Conservation (phyloP, 2,329 filamentous ascomycete genomes). For the Orbilia oligospora region DNA sequence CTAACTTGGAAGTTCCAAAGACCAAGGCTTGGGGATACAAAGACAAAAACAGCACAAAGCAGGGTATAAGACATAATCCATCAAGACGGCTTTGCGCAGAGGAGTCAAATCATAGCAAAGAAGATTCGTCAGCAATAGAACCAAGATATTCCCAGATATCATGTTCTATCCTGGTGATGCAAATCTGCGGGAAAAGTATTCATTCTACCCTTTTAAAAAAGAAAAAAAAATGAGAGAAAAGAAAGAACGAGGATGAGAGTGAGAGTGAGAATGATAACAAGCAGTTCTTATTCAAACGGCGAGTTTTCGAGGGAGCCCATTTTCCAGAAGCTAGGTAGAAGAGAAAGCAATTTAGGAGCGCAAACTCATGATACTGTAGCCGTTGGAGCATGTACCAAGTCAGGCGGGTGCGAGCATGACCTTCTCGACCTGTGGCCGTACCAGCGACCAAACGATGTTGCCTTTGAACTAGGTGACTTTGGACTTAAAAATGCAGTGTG, state of each 20-base stretch:
- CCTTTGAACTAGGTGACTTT: slow-evolving; percentile 42
- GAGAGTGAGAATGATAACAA: no score
- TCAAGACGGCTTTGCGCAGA: slow-evolving; percentile 12
- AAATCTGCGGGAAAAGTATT: neutral
- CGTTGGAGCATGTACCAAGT: slow-evolving; percentile 45
- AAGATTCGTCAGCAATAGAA: slow-evolving; percentile 47
- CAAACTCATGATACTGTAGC: slow-evolving; percentile 46
- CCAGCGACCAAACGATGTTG: slow-evolving; percentile 57
- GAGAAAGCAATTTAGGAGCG: neutral
- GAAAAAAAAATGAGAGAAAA: neutral
- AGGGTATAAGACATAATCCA: slow-evolving; percentile 56
- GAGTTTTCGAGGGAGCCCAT: no score
- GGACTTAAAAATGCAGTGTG: slow-evolving; percentile 45
- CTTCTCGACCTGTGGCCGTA: slow-evolving; percentile 60
- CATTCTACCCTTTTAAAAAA: neutral
- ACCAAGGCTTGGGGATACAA: slow-evolving; percentile 12
- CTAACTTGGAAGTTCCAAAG: slow-evolving; percentile 16
- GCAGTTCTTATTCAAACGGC: neutral
- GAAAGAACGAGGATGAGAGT: no score
- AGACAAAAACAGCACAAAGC: slow-evolving; percentile 1
- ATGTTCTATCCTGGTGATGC: slow-evolving; percentile 15
- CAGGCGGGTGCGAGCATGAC: slow-evolving; percentile 58
- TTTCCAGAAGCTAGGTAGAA: neutral
- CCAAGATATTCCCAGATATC: slow-evolving; percentile 17
- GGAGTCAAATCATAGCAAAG: slow-evolving; percentile 38